A percentile compares a stretch with the other conserved stretches of the same genome.
These are phyloP conservation scores for Vaccinium myrtillus DNA, from an alignment of 148 eudicot species.

Conservation along the genomic window DNA sequence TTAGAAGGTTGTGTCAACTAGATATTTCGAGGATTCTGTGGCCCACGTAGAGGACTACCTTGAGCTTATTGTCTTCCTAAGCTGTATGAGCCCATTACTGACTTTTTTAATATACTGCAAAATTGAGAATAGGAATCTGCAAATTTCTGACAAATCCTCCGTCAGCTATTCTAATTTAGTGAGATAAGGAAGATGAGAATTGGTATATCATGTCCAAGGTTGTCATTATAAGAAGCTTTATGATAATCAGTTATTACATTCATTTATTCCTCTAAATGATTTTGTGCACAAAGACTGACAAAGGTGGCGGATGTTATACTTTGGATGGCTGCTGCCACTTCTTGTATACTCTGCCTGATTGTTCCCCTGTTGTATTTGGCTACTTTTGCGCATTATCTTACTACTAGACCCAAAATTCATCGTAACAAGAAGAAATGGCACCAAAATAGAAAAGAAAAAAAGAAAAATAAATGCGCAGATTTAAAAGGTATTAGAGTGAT, in stretches of 20 bases:
- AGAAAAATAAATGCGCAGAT: neutral
- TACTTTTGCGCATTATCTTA: neutral
- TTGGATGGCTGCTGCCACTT: neutral
- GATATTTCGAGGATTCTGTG: neutral
- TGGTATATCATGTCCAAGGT: neutral
- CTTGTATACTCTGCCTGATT: neutral
- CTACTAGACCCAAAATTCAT: neutral
- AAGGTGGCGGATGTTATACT: neutral
- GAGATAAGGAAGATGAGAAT: neutral
- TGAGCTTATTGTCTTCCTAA: neutral
- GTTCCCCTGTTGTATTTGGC: neutral
- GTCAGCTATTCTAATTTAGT: neutral
- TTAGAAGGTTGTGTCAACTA: neutral
- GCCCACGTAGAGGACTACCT: neutral
- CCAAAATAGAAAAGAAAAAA: neutral
- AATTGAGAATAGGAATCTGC: neutral
- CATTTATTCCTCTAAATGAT: neutral
- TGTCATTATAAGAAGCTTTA: conserved; percentile 2
- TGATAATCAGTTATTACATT: neutral
- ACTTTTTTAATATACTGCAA: neutral
- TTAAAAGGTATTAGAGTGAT: neutral
- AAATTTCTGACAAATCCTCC: neutral
- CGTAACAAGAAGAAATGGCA: neutral
- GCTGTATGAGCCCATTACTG: neutral
- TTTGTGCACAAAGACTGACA: neutral